Conservation (phyloP, 148 eudicot species). For the Nepenthes mirabilis region DNA sequence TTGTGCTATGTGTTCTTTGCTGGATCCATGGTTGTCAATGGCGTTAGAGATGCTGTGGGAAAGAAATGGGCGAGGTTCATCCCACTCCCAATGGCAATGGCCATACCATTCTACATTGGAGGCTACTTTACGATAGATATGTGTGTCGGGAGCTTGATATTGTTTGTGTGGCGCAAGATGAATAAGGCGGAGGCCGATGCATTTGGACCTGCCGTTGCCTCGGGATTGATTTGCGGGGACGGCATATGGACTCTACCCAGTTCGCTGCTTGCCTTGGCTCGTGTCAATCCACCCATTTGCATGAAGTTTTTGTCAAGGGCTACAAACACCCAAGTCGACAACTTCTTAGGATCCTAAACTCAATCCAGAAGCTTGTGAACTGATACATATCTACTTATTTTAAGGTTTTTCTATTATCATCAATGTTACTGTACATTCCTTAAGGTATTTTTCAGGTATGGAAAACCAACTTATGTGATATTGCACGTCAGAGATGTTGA, state of each 20-base stretch:
- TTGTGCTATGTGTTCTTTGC: slow-evolving; percentile 38
- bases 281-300: slow-evolving; percentile 60
- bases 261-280: slow-evolving; percentile 48
- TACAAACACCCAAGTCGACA: slow-evolving; percentile 24
- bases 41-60: slow-evolving; percentile 28
- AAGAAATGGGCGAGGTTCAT: slow-evolving; percentile 25
- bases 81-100: slow-evolving; percentile 81
- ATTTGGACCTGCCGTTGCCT: slow-evolving; percentile 61
- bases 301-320: slow-evolving; percentile 46
- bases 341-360: slow-evolving; percentile 7
- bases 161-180: slow-evolving; percentile 30
- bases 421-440: no score
- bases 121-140: slow-evolving; percentile 62
- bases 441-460: no score
- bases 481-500: no score
- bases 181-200: slow-evolving; percentile 49
- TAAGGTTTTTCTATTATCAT: no score
- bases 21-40: slow-evolving; percentile 35
- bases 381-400: no score
- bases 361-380: no score
- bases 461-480: no score
- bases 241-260: slow-evolving; percentile 72
- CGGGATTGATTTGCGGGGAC: slow-evolving; percentile 77
- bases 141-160: slow-evolving; percentile 60
- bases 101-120: slow-evolving; percentile 68